phyloP scores from a whole-genome alignment of 225 moss, liverwort and hornwort species.

The Physcomitrium patens region DNA sequence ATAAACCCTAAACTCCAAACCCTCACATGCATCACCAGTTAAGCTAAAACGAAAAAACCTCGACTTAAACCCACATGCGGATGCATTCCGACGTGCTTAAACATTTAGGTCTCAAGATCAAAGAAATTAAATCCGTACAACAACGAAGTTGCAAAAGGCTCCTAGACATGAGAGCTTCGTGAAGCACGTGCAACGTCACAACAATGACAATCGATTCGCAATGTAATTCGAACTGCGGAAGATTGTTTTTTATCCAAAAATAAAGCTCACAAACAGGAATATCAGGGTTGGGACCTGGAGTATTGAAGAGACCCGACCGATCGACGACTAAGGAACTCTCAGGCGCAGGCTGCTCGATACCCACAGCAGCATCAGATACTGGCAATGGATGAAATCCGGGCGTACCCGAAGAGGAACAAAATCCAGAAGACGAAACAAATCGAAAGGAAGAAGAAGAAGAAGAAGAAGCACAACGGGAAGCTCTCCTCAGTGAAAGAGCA shows the following conservation, averaged over 20 bases:
- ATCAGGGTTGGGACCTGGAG: slow-evolving; percentile 34
- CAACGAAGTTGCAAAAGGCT: not conserved
- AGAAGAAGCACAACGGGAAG: not conserved
- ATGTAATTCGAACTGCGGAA: no score
- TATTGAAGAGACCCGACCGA: slow-evolving; percentile 51
- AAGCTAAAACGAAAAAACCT: not conserved
- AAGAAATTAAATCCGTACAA: not conserved
- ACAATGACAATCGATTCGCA: not conserved
- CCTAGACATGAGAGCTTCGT: not conserved
- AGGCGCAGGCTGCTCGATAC: slow-evolving; percentile 11
- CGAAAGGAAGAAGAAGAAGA: not conserved
- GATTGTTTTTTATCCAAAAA: not conserved
- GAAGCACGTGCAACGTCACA: not conserved
- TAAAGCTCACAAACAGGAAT: not conserved
- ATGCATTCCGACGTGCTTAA: not conserved
- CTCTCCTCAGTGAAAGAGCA: slow-evolving; percentile 15
- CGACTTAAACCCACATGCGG: not conserved
- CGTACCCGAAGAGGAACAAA: not conserved
- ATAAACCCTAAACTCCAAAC: slow-evolving; percentile 24
- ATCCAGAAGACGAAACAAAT: slow-evolving; percentile 21
- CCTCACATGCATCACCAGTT: not conserved
- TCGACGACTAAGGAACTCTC: slow-evolving; percentile 42
- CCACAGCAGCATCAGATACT: slow-evolving; percentile 17
- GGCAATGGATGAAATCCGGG: not conserved
- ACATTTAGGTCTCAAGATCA: not conserved